phyloP scores from a whole-genome alignment of 371 early-diverging fungal species.

The Mucor circinelloides region DNA sequence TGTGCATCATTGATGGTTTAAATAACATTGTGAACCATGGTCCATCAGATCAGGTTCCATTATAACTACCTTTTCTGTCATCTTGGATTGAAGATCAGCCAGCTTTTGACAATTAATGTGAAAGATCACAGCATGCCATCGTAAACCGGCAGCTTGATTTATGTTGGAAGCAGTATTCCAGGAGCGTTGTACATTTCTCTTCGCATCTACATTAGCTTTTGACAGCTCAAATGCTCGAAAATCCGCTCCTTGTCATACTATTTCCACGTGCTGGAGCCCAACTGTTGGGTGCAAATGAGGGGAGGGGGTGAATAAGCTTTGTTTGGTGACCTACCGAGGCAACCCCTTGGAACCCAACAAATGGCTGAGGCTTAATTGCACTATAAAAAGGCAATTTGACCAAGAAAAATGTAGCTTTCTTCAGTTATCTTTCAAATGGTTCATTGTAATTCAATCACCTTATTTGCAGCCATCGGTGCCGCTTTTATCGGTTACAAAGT shows the following conservation, averaged over 20 bases:
- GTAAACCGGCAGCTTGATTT: too few species aligned
- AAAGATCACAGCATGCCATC: too few species aligned
- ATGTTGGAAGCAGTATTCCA: too few species aligned
- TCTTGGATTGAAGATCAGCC: too few species aligned
- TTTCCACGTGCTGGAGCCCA: conserved; percentile 4
- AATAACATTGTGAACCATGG: too few species aligned
- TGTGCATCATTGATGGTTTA: too few species aligned
- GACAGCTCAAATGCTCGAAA: not conserved
- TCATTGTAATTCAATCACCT: conserved; percentile 27
- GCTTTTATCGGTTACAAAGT: conserved; percentile 48
- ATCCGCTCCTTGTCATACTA: not conserved
- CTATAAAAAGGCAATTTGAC: not conserved
- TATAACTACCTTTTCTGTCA: not conserved
- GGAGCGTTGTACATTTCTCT: too few species aligned
- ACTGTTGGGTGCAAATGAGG: not conserved
- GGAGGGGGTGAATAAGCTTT: not conserved
- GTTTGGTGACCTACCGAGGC: not conserved
- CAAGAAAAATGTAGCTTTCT: not conserved
- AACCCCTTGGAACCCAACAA: conserved; percentile 2
- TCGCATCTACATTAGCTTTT: not conserved
- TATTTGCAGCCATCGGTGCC: conserved; percentile 57
- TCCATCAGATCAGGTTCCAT: not conserved
- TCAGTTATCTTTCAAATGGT: conserved; percentile 16
- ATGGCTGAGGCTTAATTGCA: not conserved
- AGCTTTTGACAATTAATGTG: too few species aligned